Evolutionary conservation across 768 basidiomycete species (phyloP).

Genomic region (Favolaschia claudopus): DNA sequence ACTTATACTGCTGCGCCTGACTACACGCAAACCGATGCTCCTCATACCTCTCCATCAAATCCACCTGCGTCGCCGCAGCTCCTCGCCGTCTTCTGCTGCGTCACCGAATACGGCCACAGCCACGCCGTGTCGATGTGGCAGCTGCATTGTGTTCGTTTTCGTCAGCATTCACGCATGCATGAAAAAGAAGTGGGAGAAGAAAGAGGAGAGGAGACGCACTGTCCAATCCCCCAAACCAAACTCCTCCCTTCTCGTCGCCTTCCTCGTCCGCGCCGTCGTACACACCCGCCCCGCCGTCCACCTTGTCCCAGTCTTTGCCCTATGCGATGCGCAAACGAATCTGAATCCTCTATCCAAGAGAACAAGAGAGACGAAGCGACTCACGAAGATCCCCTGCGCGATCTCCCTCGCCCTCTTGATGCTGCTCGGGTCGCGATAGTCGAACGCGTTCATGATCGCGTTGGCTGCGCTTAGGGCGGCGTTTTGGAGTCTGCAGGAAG

Average conservation of each 20-base stretch:
- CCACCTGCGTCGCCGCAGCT: constrained; percentile 98
- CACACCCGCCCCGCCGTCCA: constrained; percentile 47
- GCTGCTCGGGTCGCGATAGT: constrained; percentile 61
- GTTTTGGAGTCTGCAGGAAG: constrained; percentile 67
- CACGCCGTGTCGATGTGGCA: constrained; percentile 91
- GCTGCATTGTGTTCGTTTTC: constrained; percentile 35
- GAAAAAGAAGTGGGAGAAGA: background rate
- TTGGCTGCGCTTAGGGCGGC: constrained; percentile 77
- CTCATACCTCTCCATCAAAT: constrained; percentile 96
- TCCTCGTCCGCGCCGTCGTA: constrained; percentile 9
- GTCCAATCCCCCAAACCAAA: constrained; percentile 84
- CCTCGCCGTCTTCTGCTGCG: constrained; percentile 96
- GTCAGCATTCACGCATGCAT: background rate
- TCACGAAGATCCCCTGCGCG: constrained; percentile 85
- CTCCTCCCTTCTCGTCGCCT: constrained; percentile 7
- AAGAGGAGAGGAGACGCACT: constrained; percentile 22
- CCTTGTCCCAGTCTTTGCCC: constrained; percentile 62
- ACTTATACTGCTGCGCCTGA: constrained; percentile 93
- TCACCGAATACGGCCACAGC: constrained; percentile 95
- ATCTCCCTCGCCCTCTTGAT: constrained; percentile 70
- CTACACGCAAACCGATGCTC: constrained; percentile 94
- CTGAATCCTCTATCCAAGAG: no score
- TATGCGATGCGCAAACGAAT: constrained; percentile 77
- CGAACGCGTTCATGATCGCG: constrained; percentile 91
- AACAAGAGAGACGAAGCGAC: constrained; percentile 82